These are phyloP conservation scores for Oryza australiensis DNA, from an alignment of 176 grass and related monocot species.

Conservation along the genomic window DNA sequence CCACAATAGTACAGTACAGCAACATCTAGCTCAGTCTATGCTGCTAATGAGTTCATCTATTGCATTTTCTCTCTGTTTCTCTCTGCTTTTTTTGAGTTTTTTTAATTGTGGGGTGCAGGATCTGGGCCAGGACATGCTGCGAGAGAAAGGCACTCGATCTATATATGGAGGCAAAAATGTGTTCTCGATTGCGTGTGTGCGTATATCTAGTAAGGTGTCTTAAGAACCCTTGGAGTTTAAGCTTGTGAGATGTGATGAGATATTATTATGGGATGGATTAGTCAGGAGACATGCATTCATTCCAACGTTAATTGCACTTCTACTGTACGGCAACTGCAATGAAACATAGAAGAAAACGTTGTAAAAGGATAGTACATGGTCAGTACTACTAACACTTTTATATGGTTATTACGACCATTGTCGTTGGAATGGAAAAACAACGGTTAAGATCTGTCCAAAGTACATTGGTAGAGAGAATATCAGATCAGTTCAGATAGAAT, in stretches of 20 bases:
- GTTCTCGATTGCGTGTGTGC: constrained; percentile 25
- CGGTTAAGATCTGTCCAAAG: background rate
- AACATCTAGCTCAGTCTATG: constrained; percentile 1
- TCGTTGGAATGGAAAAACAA: background rate
- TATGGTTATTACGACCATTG: too few relatives aligned
- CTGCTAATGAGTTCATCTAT: constrained; percentile 7
- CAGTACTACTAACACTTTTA: background rate
- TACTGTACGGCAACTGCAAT: constrained; percentile 12
- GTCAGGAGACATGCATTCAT: constrained; percentile 43
- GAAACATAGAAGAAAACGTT: constrained; percentile 16
- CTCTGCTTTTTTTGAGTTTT: background rate
- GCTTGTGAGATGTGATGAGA: constrained; percentile 20
- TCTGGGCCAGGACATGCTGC: constrained; percentile 46
- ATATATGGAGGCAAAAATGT: background rate
- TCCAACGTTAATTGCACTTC: constrained; percentile 17
- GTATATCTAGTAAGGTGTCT: constrained; percentile 34
- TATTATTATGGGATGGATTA: constrained; percentile 10
- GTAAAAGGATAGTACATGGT: background rate
- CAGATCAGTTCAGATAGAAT: background rate
- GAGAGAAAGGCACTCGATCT: constrained; percentile 26
- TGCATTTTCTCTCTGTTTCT: background rate
- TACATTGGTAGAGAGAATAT: background rate
- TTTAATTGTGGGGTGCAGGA: background rate
- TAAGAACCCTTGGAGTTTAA: constrained; percentile 39
- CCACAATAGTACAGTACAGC: constrained; percentile 50